These are phyloP conservation scores for Pelargonium cotyledonis DNA, from an alignment of 441 rosid species.

Conservation along the genomic window DNA sequence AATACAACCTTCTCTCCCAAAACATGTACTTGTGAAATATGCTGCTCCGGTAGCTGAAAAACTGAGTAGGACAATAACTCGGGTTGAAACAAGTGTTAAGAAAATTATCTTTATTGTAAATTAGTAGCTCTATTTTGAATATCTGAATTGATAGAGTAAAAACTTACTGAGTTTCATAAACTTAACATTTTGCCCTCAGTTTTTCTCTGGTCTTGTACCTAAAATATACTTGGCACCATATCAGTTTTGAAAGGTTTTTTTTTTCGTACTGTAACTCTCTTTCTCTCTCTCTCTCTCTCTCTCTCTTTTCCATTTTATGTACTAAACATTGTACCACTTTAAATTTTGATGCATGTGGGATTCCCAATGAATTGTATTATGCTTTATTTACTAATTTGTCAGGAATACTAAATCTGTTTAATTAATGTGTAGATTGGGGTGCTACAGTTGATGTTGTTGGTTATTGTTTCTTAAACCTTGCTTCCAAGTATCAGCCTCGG, in stretches of 20 bases:
- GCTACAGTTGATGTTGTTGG: constrained; percentile 93
- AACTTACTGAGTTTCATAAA: neutral
- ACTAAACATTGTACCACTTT: constrained; percentile 9
- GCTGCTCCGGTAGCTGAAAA: too few species aligned
- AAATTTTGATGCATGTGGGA: neutral
- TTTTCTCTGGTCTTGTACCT: neutral
- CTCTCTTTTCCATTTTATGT: constrained; percentile 2
- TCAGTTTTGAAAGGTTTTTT: neutral
- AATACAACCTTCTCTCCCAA: neutral
- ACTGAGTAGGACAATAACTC: too few species aligned
- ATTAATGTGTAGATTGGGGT: constrained; percentile 81
- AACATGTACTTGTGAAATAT: too few species aligned
- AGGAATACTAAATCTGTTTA: constrained; percentile 13
- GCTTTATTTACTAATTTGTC: constrained; percentile 2
- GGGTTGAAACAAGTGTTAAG: too few species aligned
- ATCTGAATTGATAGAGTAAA: neutral
- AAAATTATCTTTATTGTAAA: too few species aligned
- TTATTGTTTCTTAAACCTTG: constrained; percentile 87
- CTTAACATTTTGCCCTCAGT: neutral
- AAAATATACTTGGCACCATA: neutral
- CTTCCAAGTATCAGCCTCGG: constrained; percentile 65
- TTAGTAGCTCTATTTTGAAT: neutral
- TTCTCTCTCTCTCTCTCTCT: neutral
- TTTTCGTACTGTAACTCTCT: neutral
- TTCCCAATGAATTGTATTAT: constrained; percentile 12